A percentile compares a stretch with the other conserved stretches of the same genome.
These are phyloP conservation scores for Eucalyptus pumila DNA, from an alignment of 345 rosid species.

Conservation along the genomic window DNA sequence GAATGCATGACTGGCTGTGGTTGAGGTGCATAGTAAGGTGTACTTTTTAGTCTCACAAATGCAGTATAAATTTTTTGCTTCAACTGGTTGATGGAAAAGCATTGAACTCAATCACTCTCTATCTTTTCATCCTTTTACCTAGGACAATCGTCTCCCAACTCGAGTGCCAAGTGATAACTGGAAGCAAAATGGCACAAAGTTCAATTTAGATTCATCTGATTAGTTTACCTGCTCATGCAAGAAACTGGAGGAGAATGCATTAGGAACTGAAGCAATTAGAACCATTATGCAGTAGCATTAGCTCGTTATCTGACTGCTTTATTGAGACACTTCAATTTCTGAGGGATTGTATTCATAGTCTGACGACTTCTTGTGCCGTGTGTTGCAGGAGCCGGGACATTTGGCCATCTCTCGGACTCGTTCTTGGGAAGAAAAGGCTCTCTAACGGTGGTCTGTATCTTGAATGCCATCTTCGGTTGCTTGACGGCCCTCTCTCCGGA, in stretches of 20 bases:
- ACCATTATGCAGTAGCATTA: not conserved
- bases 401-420: constrained; percentile 92
- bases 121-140: not conserved
- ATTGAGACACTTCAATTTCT: not conserved
- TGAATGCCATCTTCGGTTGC: constrained; percentile 65
- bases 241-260: not conserved
- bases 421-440: constrained; percentile 89
- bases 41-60: not conserved
- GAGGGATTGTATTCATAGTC: not conserved
- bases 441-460: constrained; percentile 50
- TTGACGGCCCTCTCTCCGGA: constrained; percentile 64
- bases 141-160: not conserved
- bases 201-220: not conserved
- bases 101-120: not conserved
- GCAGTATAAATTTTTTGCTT: not conserved
- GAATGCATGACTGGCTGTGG: not conserved
- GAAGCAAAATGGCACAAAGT: not conserved
- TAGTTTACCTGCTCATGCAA: not conserved
- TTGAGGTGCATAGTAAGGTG: not conserved
- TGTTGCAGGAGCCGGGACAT: constrained; percentile 72
- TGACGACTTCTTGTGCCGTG: not conserved
- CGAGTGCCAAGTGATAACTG: not conserved
- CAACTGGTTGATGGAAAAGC: not conserved
- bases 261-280: not conserved
- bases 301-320: not conserved